A percentile compares a stretch with the other conserved stretches of the same genome.
Evolutionary conservation across 1,284 basidiomycete species (phyloP).

Genomic region (Pseudozyma tsukubaensis): DNA sequence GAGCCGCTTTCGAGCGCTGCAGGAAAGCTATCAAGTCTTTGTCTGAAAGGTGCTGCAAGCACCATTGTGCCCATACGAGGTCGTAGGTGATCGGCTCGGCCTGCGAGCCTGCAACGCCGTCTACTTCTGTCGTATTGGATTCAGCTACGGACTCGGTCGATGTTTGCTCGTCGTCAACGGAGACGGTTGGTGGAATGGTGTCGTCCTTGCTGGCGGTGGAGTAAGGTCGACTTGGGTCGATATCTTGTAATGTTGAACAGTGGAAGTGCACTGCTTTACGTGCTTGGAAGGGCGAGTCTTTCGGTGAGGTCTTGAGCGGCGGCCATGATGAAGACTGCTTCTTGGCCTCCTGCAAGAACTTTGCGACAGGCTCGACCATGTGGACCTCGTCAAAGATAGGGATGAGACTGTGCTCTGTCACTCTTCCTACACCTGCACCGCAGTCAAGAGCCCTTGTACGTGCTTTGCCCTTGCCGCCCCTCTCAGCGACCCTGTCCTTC

Average conservation of each 20-base stretch:
- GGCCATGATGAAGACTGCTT: constrained; percentile 51
- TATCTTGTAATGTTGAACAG: constrained; percentile 61
- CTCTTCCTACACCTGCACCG: constrained; percentile 67
- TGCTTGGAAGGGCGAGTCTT: constrained; percentile 55
- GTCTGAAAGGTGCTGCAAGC: constrained; percentile 66
- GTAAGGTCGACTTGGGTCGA: constrained; percentile 57
- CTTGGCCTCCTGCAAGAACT: constrained; percentile 64
- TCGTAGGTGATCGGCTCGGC: constrained; percentile 58
- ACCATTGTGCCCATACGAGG: constrained; percentile 67
- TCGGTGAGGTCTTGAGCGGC: constrained; percentile 48
- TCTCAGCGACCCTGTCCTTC: constrained; percentile 41
- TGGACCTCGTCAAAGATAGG: constrained; percentile 67
- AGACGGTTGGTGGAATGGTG: constrained; percentile 32
- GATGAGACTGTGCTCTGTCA: constrained; percentile 61
- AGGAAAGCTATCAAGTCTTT: constrained; percentile 63
- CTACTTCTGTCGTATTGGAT: background rate
- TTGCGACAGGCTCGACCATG: constrained; percentile 66
- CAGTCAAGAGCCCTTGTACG: constrained; percentile 64
- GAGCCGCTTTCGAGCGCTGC: constrained; percentile 48
- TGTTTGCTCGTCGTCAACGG: constrained; percentile 24
- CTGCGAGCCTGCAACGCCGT: constrained; percentile 35
- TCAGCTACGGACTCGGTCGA: background rate
- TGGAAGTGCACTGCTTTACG: constrained; percentile 65
- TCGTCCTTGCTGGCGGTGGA: constrained; percentile 21
- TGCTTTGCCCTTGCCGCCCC: constrained; percentile 57